Percentiles rank a stretch among this genome's conserved stretches.
phyloP scores from a whole-genome alignment of 768 basidiomycete species.

The Pisolithus sp. region DNA sequence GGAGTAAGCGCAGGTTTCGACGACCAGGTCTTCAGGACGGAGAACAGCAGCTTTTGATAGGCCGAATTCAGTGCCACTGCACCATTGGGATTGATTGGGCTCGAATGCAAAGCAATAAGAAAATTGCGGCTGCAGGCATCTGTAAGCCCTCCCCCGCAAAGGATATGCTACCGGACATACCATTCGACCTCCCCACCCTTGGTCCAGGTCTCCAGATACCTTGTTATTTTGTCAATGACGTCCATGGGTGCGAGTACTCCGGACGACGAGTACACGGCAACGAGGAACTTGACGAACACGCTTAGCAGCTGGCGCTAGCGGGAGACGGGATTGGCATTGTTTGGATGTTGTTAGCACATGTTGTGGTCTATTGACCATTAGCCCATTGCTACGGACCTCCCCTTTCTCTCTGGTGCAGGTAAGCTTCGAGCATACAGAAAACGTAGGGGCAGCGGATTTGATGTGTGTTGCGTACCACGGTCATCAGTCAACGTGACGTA shows the following conservation, averaged over 20 bases:
- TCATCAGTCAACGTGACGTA: no score
- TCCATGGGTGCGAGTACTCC: constrained; percentile 41
- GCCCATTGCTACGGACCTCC: constrained; percentile 4
- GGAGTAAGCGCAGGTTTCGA: constrained; percentile 41
- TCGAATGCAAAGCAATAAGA: constrained; percentile 54
- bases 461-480: no score
- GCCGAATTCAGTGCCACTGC: constrained; percentile 55
- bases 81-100: constrained; percentile 45
- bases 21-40: constrained; percentile 53
- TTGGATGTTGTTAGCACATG: constrained; percentile 16
- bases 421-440: no score
- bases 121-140: constrained; percentile 47
- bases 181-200: constrained; percentile 59
- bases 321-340: constrained; percentile 14
- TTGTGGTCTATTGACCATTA: constrained; percentile 22
- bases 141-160: constrained; percentile 7
- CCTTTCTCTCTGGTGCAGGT: no score
- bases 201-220: constrained; percentile 47
- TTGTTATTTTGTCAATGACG: constrained; percentile 47
- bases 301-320: constrained; percentile 6
- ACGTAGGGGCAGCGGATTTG: no score
- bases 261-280: constrained; percentile 11
- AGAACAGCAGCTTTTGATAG: constrained; percentile 62
- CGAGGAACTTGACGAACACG: constrained; percentile 6
- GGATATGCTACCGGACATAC: constrained; percentile 31